A percentile compares a stretch with the other conserved stretches of the same genome.
These are phyloP conservation scores for Suillus lakei DNA, from an alignment of 768 basidiomycete genomes.

Conservation along the genomic window DNA sequence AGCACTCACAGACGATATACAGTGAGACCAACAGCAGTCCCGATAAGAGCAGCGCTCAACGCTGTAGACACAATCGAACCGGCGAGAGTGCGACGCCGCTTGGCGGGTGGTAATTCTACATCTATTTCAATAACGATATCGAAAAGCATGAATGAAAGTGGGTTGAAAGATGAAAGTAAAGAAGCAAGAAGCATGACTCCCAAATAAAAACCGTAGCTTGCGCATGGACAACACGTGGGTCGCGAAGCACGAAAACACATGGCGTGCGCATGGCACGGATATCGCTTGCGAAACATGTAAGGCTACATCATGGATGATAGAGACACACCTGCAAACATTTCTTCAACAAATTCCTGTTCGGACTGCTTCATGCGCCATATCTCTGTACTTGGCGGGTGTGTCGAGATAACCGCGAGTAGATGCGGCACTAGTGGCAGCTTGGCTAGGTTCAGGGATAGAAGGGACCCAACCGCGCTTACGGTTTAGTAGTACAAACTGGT, in stretches of 20 bases:
- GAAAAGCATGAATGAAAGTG: constrained; percentile 34
- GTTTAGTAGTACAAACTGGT: constrained; percentile 42
- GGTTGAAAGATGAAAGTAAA: constrained; percentile 17
- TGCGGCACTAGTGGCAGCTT: constrained; percentile 53
- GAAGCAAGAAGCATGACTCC: constrained; percentile 18
- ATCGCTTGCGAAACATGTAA: constrained; percentile 26
- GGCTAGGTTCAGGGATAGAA: constrained; percentile 57
- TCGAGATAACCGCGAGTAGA: constrained; percentile 71
- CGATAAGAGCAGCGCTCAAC: constrained; percentile 83
- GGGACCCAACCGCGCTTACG: constrained; percentile 81
- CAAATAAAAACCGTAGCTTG: constrained; percentile 16
- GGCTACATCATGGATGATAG: constrained; percentile 18
- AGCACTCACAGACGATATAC: constrained; percentile 81
- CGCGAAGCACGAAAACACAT: constrained; percentile 26
- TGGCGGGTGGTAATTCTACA: constrained; percentile 77
- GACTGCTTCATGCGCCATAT: constrained; percentile 35
- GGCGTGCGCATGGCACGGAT: constrained; percentile 26
- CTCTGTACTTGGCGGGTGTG: constrained; percentile 66
- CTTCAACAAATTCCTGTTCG: constrained; percentile 46
- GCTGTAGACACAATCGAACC: constrained; percentile 86
- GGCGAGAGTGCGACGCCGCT: constrained; percentile 81
- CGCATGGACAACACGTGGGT: constrained; percentile 22
- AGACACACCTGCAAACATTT: constrained; percentile 49
- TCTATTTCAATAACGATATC: constrained; percentile 51
- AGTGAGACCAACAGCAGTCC: constrained; percentile 85